A percentile compares a stretch with the other conserved stretches of the same genome.
phyloP scores from a whole-genome alignment of 1,139 yeast species.

The Spathaspora sp. region DNA sequence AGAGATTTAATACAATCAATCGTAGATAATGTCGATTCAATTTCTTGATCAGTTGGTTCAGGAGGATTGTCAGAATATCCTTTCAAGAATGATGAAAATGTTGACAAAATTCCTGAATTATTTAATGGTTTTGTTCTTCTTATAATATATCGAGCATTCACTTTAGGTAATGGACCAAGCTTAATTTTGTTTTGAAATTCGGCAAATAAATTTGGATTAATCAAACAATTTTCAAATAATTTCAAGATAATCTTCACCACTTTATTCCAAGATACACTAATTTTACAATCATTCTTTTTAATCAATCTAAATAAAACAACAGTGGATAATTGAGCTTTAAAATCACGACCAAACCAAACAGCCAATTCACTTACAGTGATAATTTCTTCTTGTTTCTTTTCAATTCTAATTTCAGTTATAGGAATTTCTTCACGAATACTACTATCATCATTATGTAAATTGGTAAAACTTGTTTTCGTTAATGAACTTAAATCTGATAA shows the following conservation, averaged over 20 bases:
- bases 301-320: slow-evolving; percentile 81
- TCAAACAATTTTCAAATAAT: slow-evolving; percentile 70
- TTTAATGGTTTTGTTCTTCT: slow-evolving; percentile 61
- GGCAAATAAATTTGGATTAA: slow-evolving; percentile 64
- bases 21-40: slow-evolving; percentile 80
- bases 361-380: slow-evolving; percentile 79
- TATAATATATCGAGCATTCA: slow-evolving; percentile 64
- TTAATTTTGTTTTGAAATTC: slow-evolving; percentile 60
- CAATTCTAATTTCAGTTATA: slow-evolving; percentile 47
- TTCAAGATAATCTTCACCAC: slow-evolving; percentile 61
- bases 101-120: slow-evolving; percentile 76
- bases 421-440: slow-evolving; percentile 47
- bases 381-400: slow-evolving; percentile 47
- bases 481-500: slow-evolving; percentile 66
- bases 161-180: slow-evolving; percentile 54
- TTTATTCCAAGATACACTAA: slow-evolving; percentile 58
- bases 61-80: slow-evolving; percentile 84
- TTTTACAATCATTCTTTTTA: slow-evolving; percentile 52
- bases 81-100: slow-evolving; percentile 88
- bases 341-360: slow-evolving; percentile 83
- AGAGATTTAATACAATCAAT: slow-evolving; percentile 78
- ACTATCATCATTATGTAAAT: slow-evolving; percentile 23
- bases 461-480: slow-evolving; percentile 22
- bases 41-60: slow-evolving; percentile 91
- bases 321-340: slow-evolving; percentile 86